Percentiles rank a stretch among this genome's conserved stretches.
phyloP scores from a whole-genome alignment of 768 basidiomycete species.

The Trametopsis cervina region DNA sequence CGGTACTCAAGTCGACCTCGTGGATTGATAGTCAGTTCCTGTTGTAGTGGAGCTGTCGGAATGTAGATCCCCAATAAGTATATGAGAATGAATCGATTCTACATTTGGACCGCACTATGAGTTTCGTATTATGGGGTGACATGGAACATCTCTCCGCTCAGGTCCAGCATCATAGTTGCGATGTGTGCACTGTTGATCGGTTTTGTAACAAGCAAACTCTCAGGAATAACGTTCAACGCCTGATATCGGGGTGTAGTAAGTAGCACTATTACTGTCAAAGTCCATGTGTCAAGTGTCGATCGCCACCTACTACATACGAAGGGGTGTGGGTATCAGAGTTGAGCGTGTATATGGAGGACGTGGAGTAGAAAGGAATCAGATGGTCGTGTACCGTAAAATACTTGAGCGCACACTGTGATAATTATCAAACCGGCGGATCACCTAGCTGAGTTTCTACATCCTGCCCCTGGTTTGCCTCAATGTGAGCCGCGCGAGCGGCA shows the following conservation, averaged over 20 bases:
- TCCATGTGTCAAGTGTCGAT: background rate
- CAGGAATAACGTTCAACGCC: conserved; percentile 1
- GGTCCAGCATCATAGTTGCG: conserved; percentile 5
- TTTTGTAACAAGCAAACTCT: background rate
- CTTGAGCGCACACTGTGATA: background rate
- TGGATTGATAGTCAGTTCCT: conserved; percentile 18
- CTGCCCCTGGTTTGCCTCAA: background rate
- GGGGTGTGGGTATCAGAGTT: background rate
- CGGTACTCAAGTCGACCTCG: conserved; percentile 17
- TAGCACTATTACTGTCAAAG: background rate
- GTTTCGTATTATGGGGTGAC: background rate
- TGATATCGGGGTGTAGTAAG: no score
- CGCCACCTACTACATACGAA: background rate
- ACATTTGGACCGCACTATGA: background rate
- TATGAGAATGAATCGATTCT: background rate
- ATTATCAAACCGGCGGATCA: background rate
- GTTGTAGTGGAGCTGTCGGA: background rate
- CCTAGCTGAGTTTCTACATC: background rate
- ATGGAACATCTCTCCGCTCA: background rate
- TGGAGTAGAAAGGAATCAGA: no score
- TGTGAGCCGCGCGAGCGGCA: conserved; percentile 7
- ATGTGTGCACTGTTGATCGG: conserved; percentile 1
- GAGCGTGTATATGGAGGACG: background rate
- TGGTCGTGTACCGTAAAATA: background rate
- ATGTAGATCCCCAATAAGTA: background rate